Evolutionary conservation across 495 filamentous ascomycete species (phyloP).

Genomic region (Penicillium chermesinum): DNA sequence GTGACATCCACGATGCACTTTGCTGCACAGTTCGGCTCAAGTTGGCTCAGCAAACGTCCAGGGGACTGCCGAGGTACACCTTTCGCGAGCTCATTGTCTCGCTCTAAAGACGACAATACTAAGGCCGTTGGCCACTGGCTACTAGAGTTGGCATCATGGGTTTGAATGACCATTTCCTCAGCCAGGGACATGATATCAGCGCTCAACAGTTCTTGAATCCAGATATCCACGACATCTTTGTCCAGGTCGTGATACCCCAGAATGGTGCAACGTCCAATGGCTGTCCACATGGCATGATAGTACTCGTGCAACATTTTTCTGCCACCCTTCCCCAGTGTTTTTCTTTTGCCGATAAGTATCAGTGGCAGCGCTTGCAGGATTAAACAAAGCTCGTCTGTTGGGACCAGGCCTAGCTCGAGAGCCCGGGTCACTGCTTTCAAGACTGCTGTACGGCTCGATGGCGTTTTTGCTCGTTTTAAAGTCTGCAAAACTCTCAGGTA

Average conservation of each 20-base stretch:
- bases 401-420: slow-evolving; percentile 35
- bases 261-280: slow-evolving; percentile 36
- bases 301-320: slow-evolving; percentile 13
- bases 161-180: slow-evolving; percentile 28
- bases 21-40: slow-evolving; percentile 23
- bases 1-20: slow-evolving; percentile 31
- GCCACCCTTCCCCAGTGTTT: slow-evolving; percentile 13
- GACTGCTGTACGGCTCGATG: slow-evolving; percentile 14
- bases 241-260: slow-evolving; percentile 32
- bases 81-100: slow-evolving; percentile 1
- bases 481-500: slow-evolving; percentile 25
- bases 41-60: slow-evolving; percentile 14
- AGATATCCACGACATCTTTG: slow-evolving; percentile 22
- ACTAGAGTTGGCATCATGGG: slow-evolving; percentile 14
- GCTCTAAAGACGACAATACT: slow-evolving; percentile 25
- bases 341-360: slow-evolving; percentile 15
- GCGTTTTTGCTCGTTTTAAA: slow-evolving; percentile 14
- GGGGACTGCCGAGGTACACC: slow-evolving; percentile 9
- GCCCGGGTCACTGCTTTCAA: slow-evolving; percentile 30
- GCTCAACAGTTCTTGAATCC: slow-evolving; percentile 25
- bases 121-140: slow-evolving; percentile 25
- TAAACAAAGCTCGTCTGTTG: slow-evolving; percentile 29
- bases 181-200: slow-evolving; percentile 24
- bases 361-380: slow-evolving; percentile 27
- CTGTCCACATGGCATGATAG: slow-evolving; percentile 35